Base-by-base conservation (phyloP, 129 eudicot genomes). In the Lactuca saligna region DNA sequence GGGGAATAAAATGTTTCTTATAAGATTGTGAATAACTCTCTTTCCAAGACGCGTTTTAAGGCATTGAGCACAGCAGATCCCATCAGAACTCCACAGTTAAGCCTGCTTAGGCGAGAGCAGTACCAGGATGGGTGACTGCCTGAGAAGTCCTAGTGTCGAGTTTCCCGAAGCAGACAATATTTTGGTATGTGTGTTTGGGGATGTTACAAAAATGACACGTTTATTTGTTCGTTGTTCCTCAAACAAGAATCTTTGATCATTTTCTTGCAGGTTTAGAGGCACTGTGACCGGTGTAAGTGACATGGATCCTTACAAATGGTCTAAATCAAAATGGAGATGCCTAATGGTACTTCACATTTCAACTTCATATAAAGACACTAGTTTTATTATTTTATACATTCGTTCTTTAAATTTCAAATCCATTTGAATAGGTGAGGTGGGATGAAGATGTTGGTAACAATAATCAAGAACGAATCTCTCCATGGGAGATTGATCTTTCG, bases 311-410 rank as follows among this genome's bases (percentile, higher is more conserved):
- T 88, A 78, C 66, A 84, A 80, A 80, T 91, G 98, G 98, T 96
- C 94, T 7, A 76, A 80, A 79, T 91, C 98, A 62, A 91, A 86
- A 72, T 91, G 98, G 98, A 82, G 98, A 86, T 88, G 95, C 83
- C 74, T 91, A 66, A 86, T 57, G 95, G 98, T 91, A 84, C 35
- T 59, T 59, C 32, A 38, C 46, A 53, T 41, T 60, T 57, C 63
- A 72, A 48, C n/a, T 68, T 53, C 32, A 41, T 53, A 31, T 25
- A 57, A 15, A 49, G 4, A 50, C 41, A 55, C 71, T 15, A 63
- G 9, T 63, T 32, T 14, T 5, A 25, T 25, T 16, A 17, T 8
- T 53, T 13, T 35, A 33, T 61, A 51, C 48, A 6, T 32, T 64
- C 8, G 3, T 55, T 59, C 12, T 53, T 68, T 11, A 16, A 48